Conservation (phyloP, 768 basidiomycete genomes). For the Neoboletus brunneissimus region DNA sequence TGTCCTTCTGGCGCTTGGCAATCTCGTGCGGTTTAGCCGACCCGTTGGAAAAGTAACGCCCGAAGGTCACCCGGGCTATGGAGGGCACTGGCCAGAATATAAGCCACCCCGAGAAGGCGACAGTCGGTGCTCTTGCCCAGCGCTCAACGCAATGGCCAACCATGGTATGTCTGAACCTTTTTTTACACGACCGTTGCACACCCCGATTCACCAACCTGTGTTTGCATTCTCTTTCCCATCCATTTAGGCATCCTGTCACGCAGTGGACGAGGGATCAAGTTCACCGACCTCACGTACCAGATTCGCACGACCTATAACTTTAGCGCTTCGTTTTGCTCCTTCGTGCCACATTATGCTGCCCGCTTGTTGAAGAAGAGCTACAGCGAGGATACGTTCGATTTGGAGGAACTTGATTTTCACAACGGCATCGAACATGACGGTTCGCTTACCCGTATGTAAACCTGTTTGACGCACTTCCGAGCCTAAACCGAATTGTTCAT, state of each 20-base stretch:
- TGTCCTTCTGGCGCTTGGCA: constrained; percentile 17
- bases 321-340: constrained; percentile 61
- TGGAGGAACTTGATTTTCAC: constrained; percentile 67
- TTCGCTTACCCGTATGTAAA: constrained; percentile 32
- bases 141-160: constrained; percentile 78
- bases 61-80: constrained; percentile 51
- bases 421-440: constrained; percentile 50
- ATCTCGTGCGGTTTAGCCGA: constrained; percentile 19
- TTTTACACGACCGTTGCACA: no score
- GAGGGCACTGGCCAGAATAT: constrained; percentile 73
- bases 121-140: constrained; percentile 72
- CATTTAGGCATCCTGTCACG: constrained; percentile 45
- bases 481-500: not conserved
- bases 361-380: constrained; percentile 56
- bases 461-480: not conserved
- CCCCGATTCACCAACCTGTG: not conserved
- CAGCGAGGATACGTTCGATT: constrained; percentile 54
- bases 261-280: constrained; percentile 69
- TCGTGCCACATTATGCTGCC: constrained; percentile 61
- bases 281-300: constrained; percentile 41
- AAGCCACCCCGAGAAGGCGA: constrained; percentile 56
- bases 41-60: constrained; percentile 54
- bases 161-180: constrained; percentile 53
- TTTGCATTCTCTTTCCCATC: not conserved
- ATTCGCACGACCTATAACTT: constrained; percentile 69